These are phyloP conservation scores for Eragrostis tef DNA, from an alignment of 202 grass and related monocot genomes.

Conservation along the genomic window DNA sequence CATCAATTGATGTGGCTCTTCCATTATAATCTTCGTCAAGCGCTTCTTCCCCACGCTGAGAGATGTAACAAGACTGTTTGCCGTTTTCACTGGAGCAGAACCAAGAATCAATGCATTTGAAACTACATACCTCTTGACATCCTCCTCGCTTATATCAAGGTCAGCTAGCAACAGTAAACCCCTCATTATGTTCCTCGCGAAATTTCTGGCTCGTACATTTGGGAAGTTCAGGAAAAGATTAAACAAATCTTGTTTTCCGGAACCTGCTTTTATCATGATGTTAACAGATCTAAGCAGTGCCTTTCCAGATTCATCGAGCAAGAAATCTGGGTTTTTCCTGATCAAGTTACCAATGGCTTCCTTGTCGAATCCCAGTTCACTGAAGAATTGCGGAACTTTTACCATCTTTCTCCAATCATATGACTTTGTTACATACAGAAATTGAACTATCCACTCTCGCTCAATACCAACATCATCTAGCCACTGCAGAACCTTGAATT, in stretches of 20 bases:
- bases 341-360: constrained; percentile 53
- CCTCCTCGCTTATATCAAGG: constrained; percentile 40
- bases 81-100: constrained; percentile 50
- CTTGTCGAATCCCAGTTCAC: constrained; percentile 57
- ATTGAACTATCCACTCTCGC: constrained; percentile 60
- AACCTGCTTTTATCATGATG: constrained; percentile 57
- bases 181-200: constrained; percentile 49
- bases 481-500: constrained; percentile 60
- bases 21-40: constrained; percentile 57
- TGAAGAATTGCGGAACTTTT: constrained; percentile 56
- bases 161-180: constrained; percentile 51
- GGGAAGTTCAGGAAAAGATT: constrained; percentile 66
- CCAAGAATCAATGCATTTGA: constrained; percentile 55
- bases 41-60: constrained; percentile 53
- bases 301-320: constrained; percentile 62
- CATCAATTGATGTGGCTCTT: constrained; percentile 55
- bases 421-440: constrained; percentile 43
- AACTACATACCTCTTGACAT: constrained; percentile 59
- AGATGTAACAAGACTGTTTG: constrained; percentile 55
- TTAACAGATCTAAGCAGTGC: constrained; percentile 48
- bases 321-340: constrained; percentile 57
- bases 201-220: constrained; percentile 45
- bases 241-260: constrained; percentile 48
- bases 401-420: constrained; percentile 63
- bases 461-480: constrained; percentile 55